These are phyloP conservation scores for Synchytrium microbalum DNA, from an alignment of 371 early-diverging fungal species.

Conservation along the genomic window DNA sequence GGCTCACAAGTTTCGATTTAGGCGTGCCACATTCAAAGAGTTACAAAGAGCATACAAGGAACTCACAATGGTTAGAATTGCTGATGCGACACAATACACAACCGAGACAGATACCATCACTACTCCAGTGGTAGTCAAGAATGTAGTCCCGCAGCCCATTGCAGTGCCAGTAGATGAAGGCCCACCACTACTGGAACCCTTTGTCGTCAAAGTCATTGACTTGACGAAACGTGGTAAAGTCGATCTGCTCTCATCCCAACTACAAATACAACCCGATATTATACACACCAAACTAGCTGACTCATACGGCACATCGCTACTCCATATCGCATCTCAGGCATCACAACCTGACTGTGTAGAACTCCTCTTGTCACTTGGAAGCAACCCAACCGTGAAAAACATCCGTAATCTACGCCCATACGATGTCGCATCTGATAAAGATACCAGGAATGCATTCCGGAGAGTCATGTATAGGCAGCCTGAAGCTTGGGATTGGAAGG, in stretches of 20 bases:
- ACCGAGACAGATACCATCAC: too few relatives aligned
- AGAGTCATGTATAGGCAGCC: slow-evolving; percentile 58
- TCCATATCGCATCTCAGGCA: slow-evolving; percentile 56
- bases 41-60: slow-evolving; percentile 40
- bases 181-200: too few relatives aligned
- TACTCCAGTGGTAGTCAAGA: too few relatives aligned
- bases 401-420: slow-evolving; percentile 53
- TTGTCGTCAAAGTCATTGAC: slow-evolving; percentile 10
- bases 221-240: slow-evolving; percentile 51
- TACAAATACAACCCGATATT: too few relatives aligned
- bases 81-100: slow-evolving; percentile 36
- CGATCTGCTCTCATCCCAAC: slow-evolving; percentile 24
- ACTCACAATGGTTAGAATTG: slow-evolving; percentile 47
- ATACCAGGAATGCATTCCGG: slow-evolving; percentile 70
- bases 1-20: slow-evolving; percentile 49
- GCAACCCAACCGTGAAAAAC: slow-evolving; percentile 56
- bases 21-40: slow-evolving; percentile 65
- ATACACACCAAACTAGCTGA: too few relatives aligned
- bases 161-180: too few relatives aligned
- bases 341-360: slow-evolving; percentile 53
- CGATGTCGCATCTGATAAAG: slow-evolving; percentile 66
- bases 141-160: too few relatives aligned
- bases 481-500: slow-evolving; percentile 57
- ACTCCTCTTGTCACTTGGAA: slow-evolving; percentile 59
- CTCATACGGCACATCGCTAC: too few relatives aligned